These are phyloP conservation scores for Kokia cookei DNA, from an alignment of 441 rosid species.

Conservation along the genomic window DNA sequence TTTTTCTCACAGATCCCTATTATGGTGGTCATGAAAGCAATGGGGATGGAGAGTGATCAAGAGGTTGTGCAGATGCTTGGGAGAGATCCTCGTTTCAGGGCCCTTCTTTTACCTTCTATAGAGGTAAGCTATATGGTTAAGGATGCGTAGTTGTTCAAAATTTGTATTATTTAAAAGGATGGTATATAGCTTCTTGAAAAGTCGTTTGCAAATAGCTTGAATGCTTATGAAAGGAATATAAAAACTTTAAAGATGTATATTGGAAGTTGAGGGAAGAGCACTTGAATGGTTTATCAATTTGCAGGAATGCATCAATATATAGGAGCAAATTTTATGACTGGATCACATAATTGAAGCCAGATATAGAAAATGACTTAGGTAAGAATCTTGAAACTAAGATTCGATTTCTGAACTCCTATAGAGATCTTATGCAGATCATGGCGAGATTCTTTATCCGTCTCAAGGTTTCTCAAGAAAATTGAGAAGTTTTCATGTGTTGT, in stretches of 20 bases:
- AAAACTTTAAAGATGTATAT: background rate
- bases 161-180: background rate
- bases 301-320: background rate
- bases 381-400: background rate
- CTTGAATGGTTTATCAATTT: background rate
- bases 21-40: slow-evolving; percentile 84
- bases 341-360: background rate
- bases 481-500: background rate
- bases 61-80: slow-evolving; percentile 96
- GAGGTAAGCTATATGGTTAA: slow-evolving; percentile 46
- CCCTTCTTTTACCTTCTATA: slow-evolving; percentile 76
- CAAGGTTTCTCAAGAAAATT: background rate
- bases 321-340: background rate
- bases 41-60: slow-evolving; percentile 98
- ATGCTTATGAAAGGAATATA: background rate
- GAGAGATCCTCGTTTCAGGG: slow-evolving; percentile 85
- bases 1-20: slow-evolving; percentile 61
- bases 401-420: background rate
- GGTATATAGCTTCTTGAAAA: background rate
- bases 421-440: background rate
- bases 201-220: background rate
- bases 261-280: background rate
- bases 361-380: background rate
- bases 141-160: background rate
- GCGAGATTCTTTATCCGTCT: background rate